Conservation (phyloP, 2,329 filamentous ascomycete species). For the Ascochyta fabae region DNA sequence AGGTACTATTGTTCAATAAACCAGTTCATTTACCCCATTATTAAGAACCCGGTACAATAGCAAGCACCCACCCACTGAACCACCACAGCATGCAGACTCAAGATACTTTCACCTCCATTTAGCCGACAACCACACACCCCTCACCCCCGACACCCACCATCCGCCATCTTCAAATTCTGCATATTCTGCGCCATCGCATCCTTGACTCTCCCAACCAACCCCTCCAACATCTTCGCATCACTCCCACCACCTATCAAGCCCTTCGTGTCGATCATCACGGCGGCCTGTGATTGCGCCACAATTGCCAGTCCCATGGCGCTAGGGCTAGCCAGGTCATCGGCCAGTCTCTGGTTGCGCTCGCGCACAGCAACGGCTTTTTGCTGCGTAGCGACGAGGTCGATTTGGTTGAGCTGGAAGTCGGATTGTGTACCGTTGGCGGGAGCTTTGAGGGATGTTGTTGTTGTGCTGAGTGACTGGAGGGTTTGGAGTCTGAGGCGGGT, state of each 20-base stretch:
- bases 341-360: constrained; percentile 28
- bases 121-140: not conserved
- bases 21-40: not conserved
- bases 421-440: constrained; percentile 12
- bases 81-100: not conserved
- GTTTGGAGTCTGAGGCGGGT: constrained; percentile 3
- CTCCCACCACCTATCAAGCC: constrained; percentile 10
- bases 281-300: constrained; percentile 23
- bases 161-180: constrained; percentile 20
- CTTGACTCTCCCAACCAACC: constrained; percentile 22
- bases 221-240: constrained; percentile 18
- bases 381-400: constrained; percentile 20
- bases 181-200: constrained; percentile 27
- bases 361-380: constrained; percentile 28
- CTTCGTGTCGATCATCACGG: constrained; percentile 23
- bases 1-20: not conserved
- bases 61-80: not conserved
- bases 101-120: not conserved
- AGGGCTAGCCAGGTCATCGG: constrained; percentile 24
- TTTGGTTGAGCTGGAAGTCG: constrained; percentile 16
- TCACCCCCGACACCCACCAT: not conserved
- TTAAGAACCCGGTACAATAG: not conserved
- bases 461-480: constrained; percentile 13
- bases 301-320: constrained; percentile 21
- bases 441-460: not conserved